phyloP scores from a whole-genome alignment of 148 eudicot genomes.

The Heliosperma pusillum region DNA sequence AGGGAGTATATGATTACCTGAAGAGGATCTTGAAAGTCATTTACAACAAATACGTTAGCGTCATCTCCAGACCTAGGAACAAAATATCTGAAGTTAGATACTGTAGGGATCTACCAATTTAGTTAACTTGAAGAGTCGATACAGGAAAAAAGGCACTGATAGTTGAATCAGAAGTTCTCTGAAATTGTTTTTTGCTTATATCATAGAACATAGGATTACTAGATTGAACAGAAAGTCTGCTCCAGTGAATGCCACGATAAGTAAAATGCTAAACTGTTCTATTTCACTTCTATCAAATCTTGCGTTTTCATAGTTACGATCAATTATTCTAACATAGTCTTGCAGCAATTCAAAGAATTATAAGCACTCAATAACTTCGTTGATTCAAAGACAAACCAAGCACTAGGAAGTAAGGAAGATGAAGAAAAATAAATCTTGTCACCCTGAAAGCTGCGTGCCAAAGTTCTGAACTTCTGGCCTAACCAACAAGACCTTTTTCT shows the following conservation, averaged over 20 bases:
- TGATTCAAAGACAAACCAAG: neutral
- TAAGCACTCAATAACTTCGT: neutral
- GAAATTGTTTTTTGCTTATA: neutral
- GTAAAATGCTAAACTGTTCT: conserved; percentile 1
- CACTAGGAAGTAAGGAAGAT: neutral
- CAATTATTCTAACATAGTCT: neutral
- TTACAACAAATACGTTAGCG: conserved; percentile 85
- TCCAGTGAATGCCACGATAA: neutral
- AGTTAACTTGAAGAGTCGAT: neutral
- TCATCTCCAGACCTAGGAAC: conserved; percentile 80
- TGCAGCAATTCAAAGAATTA: neutral
- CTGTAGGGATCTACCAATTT: neutral
- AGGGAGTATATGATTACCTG: conserved; percentile 59
- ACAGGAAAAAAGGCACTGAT: neutral
- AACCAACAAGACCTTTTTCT: neutral
- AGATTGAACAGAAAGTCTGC: neutral
- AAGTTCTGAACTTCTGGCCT: conserved; percentile 1
- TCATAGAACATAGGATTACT: neutral
- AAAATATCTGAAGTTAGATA: conserved; percentile 9
- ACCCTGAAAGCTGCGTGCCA: neutral
- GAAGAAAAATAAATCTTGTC: neutral
- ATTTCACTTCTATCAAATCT: neutral
- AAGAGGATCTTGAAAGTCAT: conserved; percentile 86
- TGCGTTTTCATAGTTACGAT: neutral
- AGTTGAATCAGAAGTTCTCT: neutral